Conservation (phyloP, 2,329 filamentous ascomycete species). For the Thyridium curvatum region DNA sequence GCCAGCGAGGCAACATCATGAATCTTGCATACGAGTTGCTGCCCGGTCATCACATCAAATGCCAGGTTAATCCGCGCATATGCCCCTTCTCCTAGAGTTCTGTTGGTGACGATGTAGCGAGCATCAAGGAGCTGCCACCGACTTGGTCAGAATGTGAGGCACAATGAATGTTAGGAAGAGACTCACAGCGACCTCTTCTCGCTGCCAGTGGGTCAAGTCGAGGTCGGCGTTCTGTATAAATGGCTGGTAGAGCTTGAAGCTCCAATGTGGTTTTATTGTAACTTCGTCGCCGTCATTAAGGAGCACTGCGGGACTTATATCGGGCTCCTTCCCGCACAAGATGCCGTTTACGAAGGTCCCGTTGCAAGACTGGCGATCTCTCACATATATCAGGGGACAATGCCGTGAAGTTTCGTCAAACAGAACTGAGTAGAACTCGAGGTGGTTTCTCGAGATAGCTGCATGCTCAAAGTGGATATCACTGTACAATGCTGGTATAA, state of each 20-base stretch:
- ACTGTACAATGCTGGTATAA: slow-evolving; percentile 14
- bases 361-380: slow-evolving; percentile 47
- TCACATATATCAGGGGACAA: slow-evolving; percentile 42
- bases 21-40: slow-evolving; percentile 65
- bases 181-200: slow-evolving; percentile 26
- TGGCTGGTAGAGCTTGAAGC: slow-evolving; percentile 25
- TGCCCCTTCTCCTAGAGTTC: slow-evolving; percentile 46
- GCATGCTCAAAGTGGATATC: slow-evolving; percentile 31
- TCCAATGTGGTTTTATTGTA: slow-evolving; percentile 26
- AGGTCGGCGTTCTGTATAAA: slow-evolving; percentile 4
- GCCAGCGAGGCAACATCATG: slow-evolving; percentile 38
- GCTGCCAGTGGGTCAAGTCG: slow-evolving; percentile 17
- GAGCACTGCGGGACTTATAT: slow-evolving; percentile 35
- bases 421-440: slow-evolving; percentile 47
- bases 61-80: slow-evolving; percentile 49
- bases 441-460: slow-evolving; percentile 44
- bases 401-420: slow-evolving; percentile 33
- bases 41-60: slow-evolving; percentile 40
- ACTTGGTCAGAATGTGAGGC: neutral
- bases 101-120: slow-evolving; percentile 40
- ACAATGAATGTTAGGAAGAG: neutral
- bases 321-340: slow-evolving; percentile 31
- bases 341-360: slow-evolving; percentile 46
- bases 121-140: slow-evolving; percentile 34
- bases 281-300: slow-evolving; percentile 46